Evolutionary conservation across 192 early-diverging fungal genomes (phyloP), one percentile per base, ranked within the genome.

Genomic region (Rhizophagus sp.): DNA sequence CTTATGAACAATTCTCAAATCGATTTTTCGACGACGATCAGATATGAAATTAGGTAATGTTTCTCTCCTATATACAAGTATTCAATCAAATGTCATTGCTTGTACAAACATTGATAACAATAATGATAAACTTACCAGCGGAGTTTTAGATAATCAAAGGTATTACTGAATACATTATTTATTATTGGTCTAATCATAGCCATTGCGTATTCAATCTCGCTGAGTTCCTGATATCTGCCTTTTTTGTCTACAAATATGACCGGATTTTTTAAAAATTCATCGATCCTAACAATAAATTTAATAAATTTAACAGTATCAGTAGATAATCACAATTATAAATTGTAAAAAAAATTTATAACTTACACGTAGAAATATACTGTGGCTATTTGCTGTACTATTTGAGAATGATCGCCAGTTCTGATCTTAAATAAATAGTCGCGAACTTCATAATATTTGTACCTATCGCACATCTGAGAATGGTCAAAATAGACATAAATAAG

Each of bases 401-500:
- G 27, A 30, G 27, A 30, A 30, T 30, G 27, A 30, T 30, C 12
- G 24, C 15, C 22, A 44, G n/a, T 41, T 76, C n/a, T 62, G 5
- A 76, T 76, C n/a, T 76, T 76, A 62, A 5, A 76, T 44, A 76
- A 63, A 76, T 76, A 76, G 36, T 44, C 62, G 8, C 62, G 62
- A 64, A 6, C 75, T 64, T 76, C 41, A 76, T 64, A 12, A 76
- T 76, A 76, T 27, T 36, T 1, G 30, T 52, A 73, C 49, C 3
- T 73, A 47, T 73, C 50, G 49, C 27, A 73, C 30, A 73, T 73
- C 50, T 73, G 27, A 30, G 12, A 41, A 70, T 70, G 68, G 39
- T 41, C 68, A 70, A 70, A 70, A 70, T 70, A 70, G 33, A 41
- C 5, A 36, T 73, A 71, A 71, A 73, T 73, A 73, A 73, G n/a